A percentile compares a stretch with the other conserved stretches of the same genome.
phyloP scores from a whole-genome alignment of 169 alveolate species.

The Toxoplasma gondii region DNA sequence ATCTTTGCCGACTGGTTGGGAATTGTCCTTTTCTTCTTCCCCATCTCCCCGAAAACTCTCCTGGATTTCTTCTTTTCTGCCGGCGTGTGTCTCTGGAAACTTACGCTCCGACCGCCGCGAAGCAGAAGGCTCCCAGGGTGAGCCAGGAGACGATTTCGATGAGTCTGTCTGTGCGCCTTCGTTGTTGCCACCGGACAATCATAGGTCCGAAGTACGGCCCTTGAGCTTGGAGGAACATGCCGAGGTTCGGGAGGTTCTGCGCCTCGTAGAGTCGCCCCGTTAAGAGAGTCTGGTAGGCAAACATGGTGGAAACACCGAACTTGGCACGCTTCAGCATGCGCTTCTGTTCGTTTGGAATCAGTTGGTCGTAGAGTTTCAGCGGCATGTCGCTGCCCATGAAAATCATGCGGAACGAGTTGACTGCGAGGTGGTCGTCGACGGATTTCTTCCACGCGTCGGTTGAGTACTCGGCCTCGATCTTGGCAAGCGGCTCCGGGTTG shows the following conservation, averaged over 20 bases:
- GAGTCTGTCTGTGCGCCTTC: constrained; percentile 35
- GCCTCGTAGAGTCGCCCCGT: constrained; percentile 59
- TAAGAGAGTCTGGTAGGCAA: constrained; percentile 52
- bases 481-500: not conserved
- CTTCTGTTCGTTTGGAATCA: constrained; percentile 48
- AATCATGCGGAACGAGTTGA: constrained; percentile 52
- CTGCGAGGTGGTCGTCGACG: not conserved
- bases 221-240: constrained; percentile 60
- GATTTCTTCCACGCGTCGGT: not conserved
- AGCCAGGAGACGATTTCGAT: constrained; percentile 62
- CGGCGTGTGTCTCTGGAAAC: not conserved
- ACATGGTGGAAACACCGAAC: constrained; percentile 57
- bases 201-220: constrained; percentile 52
- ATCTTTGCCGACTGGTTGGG: too few species aligned
- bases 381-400: constrained; percentile 56
- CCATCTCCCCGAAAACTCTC: too few species aligned
- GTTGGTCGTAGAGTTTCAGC: constrained; percentile 46
- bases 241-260: constrained; percentile 47
- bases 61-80: not conserved
- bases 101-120: constrained; percentile 49
- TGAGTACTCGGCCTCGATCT: not conserved
- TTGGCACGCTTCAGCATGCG: constrained; percentile 47
- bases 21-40: too few species aligned
- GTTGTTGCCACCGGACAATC: constrained; percentile 35
- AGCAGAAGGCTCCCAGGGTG: constrained; percentile 42